Base-by-base conservation (phyloP, 176 grass and related monocot genomes). In the Rhynchospora breviuscula region DNA sequence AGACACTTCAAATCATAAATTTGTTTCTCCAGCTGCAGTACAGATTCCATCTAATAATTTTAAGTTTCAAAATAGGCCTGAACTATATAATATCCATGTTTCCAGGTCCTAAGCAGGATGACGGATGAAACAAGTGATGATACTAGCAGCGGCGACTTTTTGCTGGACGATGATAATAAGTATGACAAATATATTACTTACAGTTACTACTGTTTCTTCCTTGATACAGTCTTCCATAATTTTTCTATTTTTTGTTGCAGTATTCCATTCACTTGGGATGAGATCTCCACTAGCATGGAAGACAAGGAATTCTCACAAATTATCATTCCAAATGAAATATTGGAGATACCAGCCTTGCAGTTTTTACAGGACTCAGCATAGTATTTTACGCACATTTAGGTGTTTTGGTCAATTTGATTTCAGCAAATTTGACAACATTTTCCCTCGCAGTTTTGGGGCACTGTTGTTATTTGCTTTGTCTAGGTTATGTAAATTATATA, bases 221-320 rank as follows among this genome's bases (percentile, higher is more conserved):
- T 75, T 75, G 46, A 53, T 53, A 54, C 26, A 51, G 10, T 17
- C 46, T 75, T 52, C 53, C 19, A 54, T 84, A 25, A 64, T 35
- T 72, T 48, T 8, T 59, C 7, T 88, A 62, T 14, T 58, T 72
- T 51, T 33, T 89, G 19, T 21, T 86, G 64, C 81, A 97, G 94
- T 78, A 92, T 92, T 83, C 94, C 92, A 0, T 81, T 94, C 57
- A 87, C 89, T 6, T 64, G 90, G 19, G 92, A 97, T 26, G 92
- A 94, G 73, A 91, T 97, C 76, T 91, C 88, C 21, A 89, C 59
- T 83, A 88, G 88, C 15, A 79, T 97, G 83, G 89, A 92, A 12
- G 89, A 93, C 67, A 92, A 92, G 84, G 87, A 91, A 47, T 97
- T 94, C 46, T 88, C 88, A 69, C 90, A 91, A 58, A 88, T 92